phyloP scores from a whole-genome alignment of 2,329 filamentous ascomycete species.

The Beauveria brongniartii region DNA sequence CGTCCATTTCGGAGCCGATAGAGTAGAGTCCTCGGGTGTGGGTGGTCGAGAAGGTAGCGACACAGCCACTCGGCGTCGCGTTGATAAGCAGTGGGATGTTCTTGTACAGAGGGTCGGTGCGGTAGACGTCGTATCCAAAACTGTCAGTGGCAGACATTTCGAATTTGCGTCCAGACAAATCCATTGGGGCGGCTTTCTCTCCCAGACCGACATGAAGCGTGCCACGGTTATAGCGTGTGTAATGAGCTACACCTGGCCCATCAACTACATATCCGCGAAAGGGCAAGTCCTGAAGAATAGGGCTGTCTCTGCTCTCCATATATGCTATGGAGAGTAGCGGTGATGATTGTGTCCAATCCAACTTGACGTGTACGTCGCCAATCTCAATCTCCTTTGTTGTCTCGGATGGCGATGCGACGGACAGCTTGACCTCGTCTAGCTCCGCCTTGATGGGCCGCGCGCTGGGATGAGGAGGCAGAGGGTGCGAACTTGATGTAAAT shows the following conservation, averaged over 20 bases:
- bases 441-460: conserved; percentile 33
- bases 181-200: conserved; percentile 66
- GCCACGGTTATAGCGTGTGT: conserved; percentile 52
- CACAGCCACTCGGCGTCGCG: conserved; percentile 52
- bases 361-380: conserved; percentile 40
- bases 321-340: conserved; percentile 51
- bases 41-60: conserved; percentile 60
- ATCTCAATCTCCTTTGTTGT: conserved; percentile 36
- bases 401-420: conserved; percentile 21
- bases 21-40: conserved; percentile 57
- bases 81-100: conserved; percentile 67
- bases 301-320: conserved; percentile 34
- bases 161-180: conserved; percentile 59
- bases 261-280: conserved; percentile 59
- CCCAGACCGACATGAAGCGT: conserved; percentile 63
- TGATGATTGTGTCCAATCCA: conserved; percentile 48
- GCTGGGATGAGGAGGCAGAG: conserved; percentile 57
- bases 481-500: conserved; percentile 54
- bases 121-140: conserved; percentile 65
- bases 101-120: conserved; percentile 67
- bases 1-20: conserved; percentile 65
- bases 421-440: conserved; percentile 23
- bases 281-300: conserved; percentile 54
- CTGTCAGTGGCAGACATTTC: conserved; percentile 61
- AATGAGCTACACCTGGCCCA: conserved; percentile 54